A percentile compares a stretch with the other conserved stretches of the same genome.
These are phyloP conservation scores for Pythium pyrilobum DNA, from an alignment of 352 stramenopile species.

Conservation along the genomic window DNA sequence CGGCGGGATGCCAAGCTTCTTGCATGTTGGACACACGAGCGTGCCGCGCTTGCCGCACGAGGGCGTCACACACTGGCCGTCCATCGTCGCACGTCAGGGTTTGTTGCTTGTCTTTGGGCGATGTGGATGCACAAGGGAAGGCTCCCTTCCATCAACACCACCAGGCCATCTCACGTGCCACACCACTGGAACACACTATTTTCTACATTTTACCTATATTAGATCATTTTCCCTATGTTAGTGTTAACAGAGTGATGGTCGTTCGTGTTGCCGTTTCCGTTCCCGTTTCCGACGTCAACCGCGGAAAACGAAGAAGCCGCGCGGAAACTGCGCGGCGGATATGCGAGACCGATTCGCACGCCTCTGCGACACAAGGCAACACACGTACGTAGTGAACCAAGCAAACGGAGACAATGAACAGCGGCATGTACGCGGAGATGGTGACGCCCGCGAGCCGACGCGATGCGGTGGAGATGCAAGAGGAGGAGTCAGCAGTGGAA, in stretches of 20 bases:
- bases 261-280: neutral
- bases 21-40: conserved; percentile 90
- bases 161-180: neutral
- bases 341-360: neutral
- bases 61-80: conserved; percentile 50
- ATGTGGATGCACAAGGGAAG: neutral
- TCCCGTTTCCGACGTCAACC: neutral
- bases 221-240: neutral
- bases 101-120: too few relatives aligned
- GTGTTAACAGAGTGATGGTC: conserved; percentile 6
- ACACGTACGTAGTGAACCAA: neutral
- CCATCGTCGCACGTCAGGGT: conserved; percentile 11
- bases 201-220: neutral
- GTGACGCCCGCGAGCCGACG: neutral
- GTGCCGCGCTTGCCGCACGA: conserved; percentile 74
- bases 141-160: too few relatives aligned
- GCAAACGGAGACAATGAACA: neutral
- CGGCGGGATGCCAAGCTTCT: conserved; percentile 84
- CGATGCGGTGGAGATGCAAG: neutral
- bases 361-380: neutral
- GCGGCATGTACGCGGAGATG: conserved; percentile 5
- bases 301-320: neutral
- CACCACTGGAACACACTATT: neutral
- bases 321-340: neutral
- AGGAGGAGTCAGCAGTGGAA: neutral